Percentiles rank a stretch among this genome's conserved stretches.
Conservation (phyloP, 257 asterid genomes). For the Ilex asprella region DNA sequence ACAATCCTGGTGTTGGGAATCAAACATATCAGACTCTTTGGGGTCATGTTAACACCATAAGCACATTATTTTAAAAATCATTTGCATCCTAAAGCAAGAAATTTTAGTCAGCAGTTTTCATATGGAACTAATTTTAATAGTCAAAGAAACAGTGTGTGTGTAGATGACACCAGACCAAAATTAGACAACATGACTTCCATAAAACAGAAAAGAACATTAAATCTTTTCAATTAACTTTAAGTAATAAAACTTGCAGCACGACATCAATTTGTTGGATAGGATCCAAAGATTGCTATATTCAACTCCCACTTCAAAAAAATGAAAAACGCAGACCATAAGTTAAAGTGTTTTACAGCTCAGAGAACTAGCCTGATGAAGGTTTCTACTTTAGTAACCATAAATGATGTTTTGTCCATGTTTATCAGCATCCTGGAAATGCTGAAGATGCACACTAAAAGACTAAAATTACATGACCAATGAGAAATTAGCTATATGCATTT, state of each 20-base stretch:
- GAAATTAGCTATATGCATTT: neutral
- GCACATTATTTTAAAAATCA: neutral
- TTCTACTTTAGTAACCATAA: too few species aligned
- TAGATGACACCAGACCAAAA: neutral
- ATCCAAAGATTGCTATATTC: too few species aligned
- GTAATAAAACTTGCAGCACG: too few species aligned
- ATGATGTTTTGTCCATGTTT: too few species aligned
- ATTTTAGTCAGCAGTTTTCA: neutral
- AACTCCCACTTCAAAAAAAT: too few species aligned
- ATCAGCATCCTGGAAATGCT: too few species aligned
- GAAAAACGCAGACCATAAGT: too few species aligned
- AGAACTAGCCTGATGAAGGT: too few species aligned
- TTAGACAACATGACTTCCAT: neutral
- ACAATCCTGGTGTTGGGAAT: conserved; percentile 50
- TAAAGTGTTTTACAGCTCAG: too few species aligned
- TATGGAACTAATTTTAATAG: neutral
- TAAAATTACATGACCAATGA: neutral
- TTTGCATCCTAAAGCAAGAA: neutral
- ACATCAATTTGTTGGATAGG: too few species aligned
- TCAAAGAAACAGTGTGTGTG: neutral
- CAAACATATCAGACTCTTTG: conserved; percentile 16
- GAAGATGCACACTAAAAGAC: too few species aligned
- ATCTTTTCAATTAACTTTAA: neutral
- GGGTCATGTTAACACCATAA: conserved; percentile 2
- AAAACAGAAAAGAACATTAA: neutral